Evolutionary conservation across 805 yeast species (phyloP), one percentile per base, ranked within the genome.

Genomic region (Saccharomycodes ludwigii): DNA sequence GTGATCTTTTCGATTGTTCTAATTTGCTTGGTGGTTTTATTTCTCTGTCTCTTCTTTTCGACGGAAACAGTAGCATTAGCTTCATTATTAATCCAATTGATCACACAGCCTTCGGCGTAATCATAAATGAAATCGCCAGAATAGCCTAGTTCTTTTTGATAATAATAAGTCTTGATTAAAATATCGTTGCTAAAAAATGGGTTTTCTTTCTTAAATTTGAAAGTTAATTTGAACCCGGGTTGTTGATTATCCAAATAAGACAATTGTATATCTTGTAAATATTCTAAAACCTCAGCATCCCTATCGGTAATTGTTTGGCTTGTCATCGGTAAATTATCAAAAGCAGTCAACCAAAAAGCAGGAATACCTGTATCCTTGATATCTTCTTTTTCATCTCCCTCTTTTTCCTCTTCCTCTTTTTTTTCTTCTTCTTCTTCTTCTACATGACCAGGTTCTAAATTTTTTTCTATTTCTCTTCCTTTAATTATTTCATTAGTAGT

Each of bases 111-210:
- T 52, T 83, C 93, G 9, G 98, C 97, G 53, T 83, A 94, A 59
- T 88, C 96, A 58, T 88, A 91, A 44, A 91, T 85, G 56, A 83
- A 88, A 56, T 91, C 98, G 20, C 98, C 96, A 19, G 86, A 76
- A 58, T 84, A 83, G 15, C 95, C 95, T 44, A 85, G 67, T 59
- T 88, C 94, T 38, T 82, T 84, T 60, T 84, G 95, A 62, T 91
- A 91, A 61, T 73, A 86, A 59, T 91, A 91, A 6, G 93, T 76
- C 66, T 91, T 91, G 40, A 79, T 67, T 46, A 91, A 68, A 33
- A 63, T 60, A 43, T 61, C 66, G 61, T 88, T 82, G 40, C 73
- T 63, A 63, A 91, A 85, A 56, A 65, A 84, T 21, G 77, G 77
- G 58, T 86, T 86, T 31, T 63, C 63, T 40, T 64, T 66, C 32